A percentile compares a stretch with the other conserved stretches of the same genome.
Evolutionary conservation across 495 filamentous ascomycete species (phyloP).

Genomic region (Patellaria atrata): DNA sequence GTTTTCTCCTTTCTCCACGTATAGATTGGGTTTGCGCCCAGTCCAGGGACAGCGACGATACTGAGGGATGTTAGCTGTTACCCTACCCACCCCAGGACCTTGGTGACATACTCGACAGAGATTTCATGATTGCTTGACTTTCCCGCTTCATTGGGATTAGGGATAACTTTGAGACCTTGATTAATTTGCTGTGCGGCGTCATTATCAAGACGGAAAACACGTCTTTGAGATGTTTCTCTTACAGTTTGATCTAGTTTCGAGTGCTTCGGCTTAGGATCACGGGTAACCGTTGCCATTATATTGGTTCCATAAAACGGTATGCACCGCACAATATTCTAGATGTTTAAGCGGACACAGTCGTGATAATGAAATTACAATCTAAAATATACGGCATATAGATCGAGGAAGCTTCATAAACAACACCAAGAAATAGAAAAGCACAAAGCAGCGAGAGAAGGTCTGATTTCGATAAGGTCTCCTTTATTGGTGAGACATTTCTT

Average conservation of each 20-base stretch:
- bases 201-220: neutral
- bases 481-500: no score
- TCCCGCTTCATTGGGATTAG: slow-evolving; percentile 4
- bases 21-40: slow-evolving; percentile 8
- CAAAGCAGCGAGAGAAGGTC: no score
- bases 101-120: slow-evolving; percentile 3
- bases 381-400: no score
- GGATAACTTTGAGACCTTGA: slow-evolving; percentile 4
- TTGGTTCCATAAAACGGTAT: no score
- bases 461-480: no score
- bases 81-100: neutral
- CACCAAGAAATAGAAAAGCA: no score
- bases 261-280: neutral
- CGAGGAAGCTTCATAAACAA: no score
- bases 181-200: slow-evolving; percentile 4
- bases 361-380: no score
- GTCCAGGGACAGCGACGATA: slow-evolving; percentile 10
- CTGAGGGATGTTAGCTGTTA: slow-evolving; percentile 2
- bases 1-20: slow-evolving; percentile 6
- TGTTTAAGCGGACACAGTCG: no score
- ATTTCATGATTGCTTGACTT: slow-evolving; percentile 3
- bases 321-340: no score
- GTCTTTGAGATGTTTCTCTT: no score
- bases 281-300: no score
- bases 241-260: slow-evolving; percentile 6